Percentiles rank a stretch among this genome's conserved stretches.
Evolutionary conservation across 371 early-diverging fungal species (phyloP).

Genomic region (Zopfochytrium polystomum): DNA sequence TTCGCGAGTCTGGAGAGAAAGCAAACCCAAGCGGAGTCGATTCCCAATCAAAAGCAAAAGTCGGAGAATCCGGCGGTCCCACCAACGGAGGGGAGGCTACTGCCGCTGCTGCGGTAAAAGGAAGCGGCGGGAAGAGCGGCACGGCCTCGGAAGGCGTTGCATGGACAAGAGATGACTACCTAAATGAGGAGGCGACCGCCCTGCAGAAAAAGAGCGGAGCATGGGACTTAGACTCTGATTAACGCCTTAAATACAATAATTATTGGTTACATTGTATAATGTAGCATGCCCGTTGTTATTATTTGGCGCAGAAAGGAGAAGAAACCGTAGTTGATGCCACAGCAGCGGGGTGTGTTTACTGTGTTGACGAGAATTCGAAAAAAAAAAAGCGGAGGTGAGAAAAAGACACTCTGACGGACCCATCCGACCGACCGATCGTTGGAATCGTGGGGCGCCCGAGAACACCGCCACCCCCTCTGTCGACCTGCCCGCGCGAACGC

Average conservation of each 20-base stretch:
- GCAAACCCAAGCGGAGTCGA: not conserved
- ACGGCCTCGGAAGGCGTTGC: constrained; percentile 28
- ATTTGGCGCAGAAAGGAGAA: not conserved
- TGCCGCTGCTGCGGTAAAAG: constrained; percentile 1
- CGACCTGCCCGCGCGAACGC: no score
- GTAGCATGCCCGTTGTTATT: no score
- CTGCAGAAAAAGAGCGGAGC: constrained; percentile 3
- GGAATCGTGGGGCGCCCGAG: no score
- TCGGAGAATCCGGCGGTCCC: not conserved
- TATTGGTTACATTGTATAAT: not conserved
- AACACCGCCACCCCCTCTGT: no score
- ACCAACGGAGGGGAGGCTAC: not conserved
- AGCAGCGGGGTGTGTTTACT: not conserved
- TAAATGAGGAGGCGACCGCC: constrained; percentile 4
- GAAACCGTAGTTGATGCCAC: not conserved
- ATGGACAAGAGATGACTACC: constrained; percentile 33
- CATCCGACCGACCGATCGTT: no score
- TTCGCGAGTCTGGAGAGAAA: constrained; percentile 5
- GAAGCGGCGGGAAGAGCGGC: constrained; percentile 16
- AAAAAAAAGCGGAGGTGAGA: not conserved
- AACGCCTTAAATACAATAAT: not conserved
- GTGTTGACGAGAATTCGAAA: not conserved
- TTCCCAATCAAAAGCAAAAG: not conserved
- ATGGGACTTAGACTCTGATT: constrained; percentile 20
- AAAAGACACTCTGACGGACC: not conserved